Evolutionary conservation across 345 rosid genomes (phyloP).

Genomic region (Eucalyptus regnans): DNA sequence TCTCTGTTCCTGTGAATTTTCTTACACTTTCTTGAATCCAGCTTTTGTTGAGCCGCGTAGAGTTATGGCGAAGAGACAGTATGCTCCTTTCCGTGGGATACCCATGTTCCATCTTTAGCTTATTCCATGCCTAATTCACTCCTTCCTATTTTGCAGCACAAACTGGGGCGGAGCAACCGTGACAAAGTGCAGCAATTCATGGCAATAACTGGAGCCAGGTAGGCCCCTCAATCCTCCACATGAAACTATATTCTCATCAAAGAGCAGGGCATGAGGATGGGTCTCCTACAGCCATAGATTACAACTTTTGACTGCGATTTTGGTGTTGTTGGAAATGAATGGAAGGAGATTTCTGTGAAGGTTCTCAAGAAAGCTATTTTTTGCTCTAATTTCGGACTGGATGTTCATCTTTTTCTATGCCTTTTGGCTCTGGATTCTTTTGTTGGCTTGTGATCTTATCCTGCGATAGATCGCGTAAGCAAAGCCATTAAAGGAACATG

Average conservation of each 20-base stretch:
- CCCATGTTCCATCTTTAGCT: neutral
- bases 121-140: neutral
- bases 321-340: neutral
- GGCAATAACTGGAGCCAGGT: conserved; percentile 84
- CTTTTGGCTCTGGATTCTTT: neutral
- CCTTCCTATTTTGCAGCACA: conserved; percentile 34
- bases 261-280: neutral
- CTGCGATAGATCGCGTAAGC: neutral
- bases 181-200: conserved; percentile 92
- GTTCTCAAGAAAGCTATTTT: neutral
- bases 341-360: neutral
- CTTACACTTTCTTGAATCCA: neutral
- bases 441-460: neutral
- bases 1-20: neutral
- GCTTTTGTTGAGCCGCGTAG: neutral
- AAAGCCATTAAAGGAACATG: neutral
- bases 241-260: neutral
- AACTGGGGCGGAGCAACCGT: conserved; percentile 71
- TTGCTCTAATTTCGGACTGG: neutral
- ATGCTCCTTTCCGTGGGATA: neutral
- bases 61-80: neutral
- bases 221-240: neutral
- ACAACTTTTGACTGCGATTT: neutral
- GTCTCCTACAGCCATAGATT: neutral
- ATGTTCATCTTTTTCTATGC: neutral